These are phyloP conservation scores for Mortierella hygrophila DNA, from an alignment of 192 early-diverging fungal species.

Conservation along the genomic window DNA sequence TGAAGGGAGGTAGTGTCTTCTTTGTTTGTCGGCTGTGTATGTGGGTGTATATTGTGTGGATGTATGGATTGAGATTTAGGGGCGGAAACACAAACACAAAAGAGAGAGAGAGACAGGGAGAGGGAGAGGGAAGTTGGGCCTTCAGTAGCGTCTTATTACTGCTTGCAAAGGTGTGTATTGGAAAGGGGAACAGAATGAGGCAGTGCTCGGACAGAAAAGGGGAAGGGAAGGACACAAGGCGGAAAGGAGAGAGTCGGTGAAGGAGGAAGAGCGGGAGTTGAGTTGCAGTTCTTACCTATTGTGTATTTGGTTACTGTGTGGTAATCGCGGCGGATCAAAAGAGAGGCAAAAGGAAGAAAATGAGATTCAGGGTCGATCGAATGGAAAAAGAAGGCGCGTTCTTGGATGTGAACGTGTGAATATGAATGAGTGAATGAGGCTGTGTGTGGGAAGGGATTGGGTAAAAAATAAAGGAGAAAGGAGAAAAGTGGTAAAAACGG, in stretches of 20 bases:
- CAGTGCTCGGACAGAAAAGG: conserved; percentile 4
- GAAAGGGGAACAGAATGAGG: neutral
- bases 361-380: too few relatives aligned
- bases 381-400: too few relatives aligned
- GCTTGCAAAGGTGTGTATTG: neutral
- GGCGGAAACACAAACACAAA: neutral
- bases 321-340: too few relatives aligned
- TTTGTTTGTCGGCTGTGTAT: conserved; percentile 2
- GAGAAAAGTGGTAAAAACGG: neutral
- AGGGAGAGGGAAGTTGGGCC: too few relatives aligned
- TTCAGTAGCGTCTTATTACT: neutral
- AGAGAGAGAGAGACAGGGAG: neutral
- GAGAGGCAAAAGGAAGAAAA: too few relatives aligned
- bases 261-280: neutral
- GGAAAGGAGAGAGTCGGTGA: too few relatives aligned
- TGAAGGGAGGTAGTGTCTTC: neutral
- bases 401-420: too few relatives aligned
- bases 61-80: conserved; percentile 7
- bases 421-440: neutral
- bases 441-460: neutral
- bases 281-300: too few relatives aligned
- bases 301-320: too few relatives aligned
- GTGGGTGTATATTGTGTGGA: neutral
- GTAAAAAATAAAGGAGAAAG: neutral
- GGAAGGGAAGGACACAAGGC: neutral